A percentile compares a stretch with the other conserved stretches of the same genome.
Conservation (phyloP, 371 early-diverging fungal species). For the Mortierella sp. region DNA sequence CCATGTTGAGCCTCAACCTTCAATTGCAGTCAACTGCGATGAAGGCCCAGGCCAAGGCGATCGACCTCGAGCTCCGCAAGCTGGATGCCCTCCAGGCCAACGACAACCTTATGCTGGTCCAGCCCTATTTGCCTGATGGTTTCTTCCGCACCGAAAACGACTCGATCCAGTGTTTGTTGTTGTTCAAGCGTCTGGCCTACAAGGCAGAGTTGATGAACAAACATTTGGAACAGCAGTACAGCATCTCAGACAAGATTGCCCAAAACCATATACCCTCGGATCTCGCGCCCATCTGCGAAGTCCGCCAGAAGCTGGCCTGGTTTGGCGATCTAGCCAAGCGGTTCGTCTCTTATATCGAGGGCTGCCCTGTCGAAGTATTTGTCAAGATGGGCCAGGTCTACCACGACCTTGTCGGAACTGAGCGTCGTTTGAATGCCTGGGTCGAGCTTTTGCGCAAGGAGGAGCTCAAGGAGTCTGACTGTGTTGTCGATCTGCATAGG, state of each 20-base stretch:
- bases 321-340: constrained; percentile 75
- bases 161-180: constrained; percentile 78
- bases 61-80: constrained; percentile 91
- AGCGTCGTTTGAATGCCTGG: constrained; percentile 77
- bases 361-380: constrained; percentile 79
- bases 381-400: constrained; percentile 76
- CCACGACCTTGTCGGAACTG: constrained; percentile 78
- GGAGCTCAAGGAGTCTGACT: constrained; percentile 73
- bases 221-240: constrained; percentile 81
- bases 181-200: constrained; percentile 84
- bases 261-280: constrained; percentile 63
- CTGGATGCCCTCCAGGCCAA: constrained; percentile 88
- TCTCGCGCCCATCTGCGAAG: constrained; percentile 71
- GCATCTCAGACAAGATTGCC: constrained; percentile 70
- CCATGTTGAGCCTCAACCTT: constrained; percentile 86
- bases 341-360: constrained; percentile 77
- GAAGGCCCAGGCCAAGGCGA: constrained; percentile 89
- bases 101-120: constrained; percentile 78
- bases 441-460: constrained; percentile 82
- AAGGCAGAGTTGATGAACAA: constrained; percentile 84
- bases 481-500: constrained; percentile 73
- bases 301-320: constrained; percentile 78
- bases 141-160: constrained; percentile 88
- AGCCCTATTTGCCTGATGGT: constrained; percentile 88
- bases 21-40: constrained; percentile 85